Conservation (phyloP, 768 basidiomycete species). For the Tulasnella sp. region DNA sequence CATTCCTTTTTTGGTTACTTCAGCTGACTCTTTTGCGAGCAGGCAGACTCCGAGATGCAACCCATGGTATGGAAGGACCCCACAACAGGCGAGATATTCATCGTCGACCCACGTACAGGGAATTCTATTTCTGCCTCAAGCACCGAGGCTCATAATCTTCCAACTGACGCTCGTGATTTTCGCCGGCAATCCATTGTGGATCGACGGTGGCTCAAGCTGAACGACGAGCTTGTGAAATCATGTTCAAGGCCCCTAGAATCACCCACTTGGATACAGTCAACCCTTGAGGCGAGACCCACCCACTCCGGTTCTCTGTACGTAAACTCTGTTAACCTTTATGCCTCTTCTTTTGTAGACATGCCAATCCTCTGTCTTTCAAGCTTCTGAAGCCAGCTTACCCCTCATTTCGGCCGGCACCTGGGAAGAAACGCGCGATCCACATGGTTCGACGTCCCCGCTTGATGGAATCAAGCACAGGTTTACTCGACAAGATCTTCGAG, state of each 20-base stretch:
- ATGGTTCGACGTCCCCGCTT: slow-evolving; percentile 2
- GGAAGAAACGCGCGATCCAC: slow-evolving; percentile 1
- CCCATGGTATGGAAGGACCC: slow-evolving; percentile 45
- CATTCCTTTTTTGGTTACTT: background rate
- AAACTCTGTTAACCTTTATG: background rate
- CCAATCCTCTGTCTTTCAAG: background rate
- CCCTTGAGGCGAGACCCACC: slow-evolving; percentile 5
- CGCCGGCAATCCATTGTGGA: background rate
- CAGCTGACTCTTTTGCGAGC: background rate
- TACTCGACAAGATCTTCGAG: slow-evolving; percentile 40
- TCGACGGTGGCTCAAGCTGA: slow-evolving; percentile 9
- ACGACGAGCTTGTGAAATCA: slow-evolving; percentile 3
- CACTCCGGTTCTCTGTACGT: background rate
- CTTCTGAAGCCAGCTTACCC: slow-evolving; percentile 36
- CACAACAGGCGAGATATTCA: slow-evolving; percentile 42
- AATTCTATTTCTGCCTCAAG: background rate
- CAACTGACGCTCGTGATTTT: background rate
- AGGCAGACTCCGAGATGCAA: background rate
- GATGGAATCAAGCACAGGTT: slow-evolving; percentile 25
- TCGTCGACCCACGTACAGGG: slow-evolving; percentile 57
- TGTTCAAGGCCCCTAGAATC: background rate
- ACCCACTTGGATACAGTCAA: background rate
- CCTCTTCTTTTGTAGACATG: background rate
- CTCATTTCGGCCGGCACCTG: slow-evolving; percentile 17
- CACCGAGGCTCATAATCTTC: too few species aligned